phyloP scores from a whole-genome alignment of 768 basidiomycete species.

The Podaxis mareebaensis region DNA sequence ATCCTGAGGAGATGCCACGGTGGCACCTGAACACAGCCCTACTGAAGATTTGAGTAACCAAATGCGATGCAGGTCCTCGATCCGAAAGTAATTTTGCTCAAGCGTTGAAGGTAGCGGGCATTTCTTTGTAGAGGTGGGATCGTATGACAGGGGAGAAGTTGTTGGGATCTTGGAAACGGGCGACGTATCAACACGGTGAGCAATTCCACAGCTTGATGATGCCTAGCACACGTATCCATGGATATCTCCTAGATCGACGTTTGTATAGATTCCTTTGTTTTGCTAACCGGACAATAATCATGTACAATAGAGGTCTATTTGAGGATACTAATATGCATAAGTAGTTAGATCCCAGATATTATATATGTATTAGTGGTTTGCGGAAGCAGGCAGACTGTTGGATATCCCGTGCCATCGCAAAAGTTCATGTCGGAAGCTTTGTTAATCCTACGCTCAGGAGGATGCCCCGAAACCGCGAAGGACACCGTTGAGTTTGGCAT shows the following conservation, averaged over 20 bases:
- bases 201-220: not conserved
- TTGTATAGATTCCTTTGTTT: no score
- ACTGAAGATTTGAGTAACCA: not conserved
- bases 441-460: constrained; percentile 15
- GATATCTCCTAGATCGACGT: not conserved
- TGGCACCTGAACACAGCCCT: not conserved
- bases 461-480: constrained; percentile 58
- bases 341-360: no score
- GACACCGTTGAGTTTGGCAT: constrained; percentile 81
- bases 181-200: not conserved
- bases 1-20: not conserved
- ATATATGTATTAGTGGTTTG: no score
- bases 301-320: not conserved
- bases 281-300: not conserved
- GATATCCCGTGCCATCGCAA: no score
- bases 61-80: constrained; percentile 1
- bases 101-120: not conserved
- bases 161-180: not conserved
- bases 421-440: not conserved
- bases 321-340: not conserved
- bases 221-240: not conserved
- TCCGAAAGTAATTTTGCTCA: not conserved
- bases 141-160: not conserved
- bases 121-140: not conserved
- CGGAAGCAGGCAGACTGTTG: no score